phyloP scores from a whole-genome alignment of 1,284 basidiomycete species.

The Lignosus rhinocerotis region DNA sequence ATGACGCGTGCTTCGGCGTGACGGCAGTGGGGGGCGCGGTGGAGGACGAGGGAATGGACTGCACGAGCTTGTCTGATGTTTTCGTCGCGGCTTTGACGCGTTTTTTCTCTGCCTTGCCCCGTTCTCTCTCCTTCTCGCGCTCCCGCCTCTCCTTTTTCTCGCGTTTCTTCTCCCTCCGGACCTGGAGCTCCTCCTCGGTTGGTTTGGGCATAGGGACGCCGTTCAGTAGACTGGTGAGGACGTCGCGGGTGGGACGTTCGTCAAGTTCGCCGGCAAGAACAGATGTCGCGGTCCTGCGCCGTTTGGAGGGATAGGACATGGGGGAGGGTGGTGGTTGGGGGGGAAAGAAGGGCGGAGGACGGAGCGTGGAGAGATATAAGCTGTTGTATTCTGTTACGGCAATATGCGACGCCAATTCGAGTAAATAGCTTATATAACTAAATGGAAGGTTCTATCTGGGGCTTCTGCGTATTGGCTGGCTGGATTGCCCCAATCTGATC shows the following conservation, averaged over 20 bases:
- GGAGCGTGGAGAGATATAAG: conserved; percentile 31
- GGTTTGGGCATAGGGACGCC: conserved; percentile 65
- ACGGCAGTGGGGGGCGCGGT: conserved; percentile 19
- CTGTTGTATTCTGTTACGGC: conserved; percentile 33
- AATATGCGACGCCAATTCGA: conserved; percentile 30
- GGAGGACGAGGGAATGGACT: conserved; percentile 16
- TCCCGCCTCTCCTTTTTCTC: conserved; percentile 53
- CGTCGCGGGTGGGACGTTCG: conserved; percentile 62
- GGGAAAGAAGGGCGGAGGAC: conserved; percentile 23
- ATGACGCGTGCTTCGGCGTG: conserved; percentile 23
- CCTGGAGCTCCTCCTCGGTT: conserved; percentile 59
- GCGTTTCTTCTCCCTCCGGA: conserved; percentile 54
- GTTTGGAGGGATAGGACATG: conserved; percentile 29
- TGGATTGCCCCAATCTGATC: conserved; percentile 25
- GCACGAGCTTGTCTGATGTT: conserved; percentile 19
- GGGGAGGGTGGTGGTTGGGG: conserved; percentile 23
- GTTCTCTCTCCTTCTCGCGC: conserved; percentile 34
- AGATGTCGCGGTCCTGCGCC: conserved; percentile 67
- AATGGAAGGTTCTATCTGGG: conserved; percentile 25
- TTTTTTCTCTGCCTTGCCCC: conserved; percentile 38
- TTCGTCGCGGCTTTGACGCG: conserved; percentile 33
- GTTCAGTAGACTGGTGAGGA: conserved; percentile 74
- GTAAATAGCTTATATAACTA: conserved; percentile 28
- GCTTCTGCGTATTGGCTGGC: conserved; percentile 7
- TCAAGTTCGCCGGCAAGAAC: conserved; percentile 76